Evolutionary conservation across 129 eudicot species (phyloP).

Genomic region (Dittrichia graveolens): DNA sequence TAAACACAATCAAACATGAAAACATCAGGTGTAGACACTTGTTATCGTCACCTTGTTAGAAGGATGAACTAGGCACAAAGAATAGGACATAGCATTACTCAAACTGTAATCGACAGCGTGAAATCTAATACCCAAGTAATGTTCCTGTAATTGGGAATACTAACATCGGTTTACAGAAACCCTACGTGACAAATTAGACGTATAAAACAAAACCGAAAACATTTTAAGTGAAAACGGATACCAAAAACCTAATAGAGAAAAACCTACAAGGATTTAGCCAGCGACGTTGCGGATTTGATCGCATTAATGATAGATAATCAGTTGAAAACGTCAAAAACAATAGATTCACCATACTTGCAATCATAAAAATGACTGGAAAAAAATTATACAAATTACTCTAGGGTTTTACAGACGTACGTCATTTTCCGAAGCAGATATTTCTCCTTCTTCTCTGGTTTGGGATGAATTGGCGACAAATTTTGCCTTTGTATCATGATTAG

Average conservation of each 20-base stretch:
- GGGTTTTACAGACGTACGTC: slow-evolving; percentile 40
- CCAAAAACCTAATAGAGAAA: neutral
- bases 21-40: neutral
- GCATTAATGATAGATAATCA: neutral
- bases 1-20: neutral
- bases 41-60: neutral
- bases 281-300: neutral
- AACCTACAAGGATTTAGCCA: slow-evolving; percentile 14
- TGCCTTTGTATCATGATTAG: slow-evolving; percentile 29
- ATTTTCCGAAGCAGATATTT: slow-evolving; percentile 50
- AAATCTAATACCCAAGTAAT: neutral
- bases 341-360: neutral
- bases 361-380: neutral
- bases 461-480: slow-evolving; percentile 22
- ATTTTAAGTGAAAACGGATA: neutral
- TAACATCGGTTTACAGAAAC: neutral
- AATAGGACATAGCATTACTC: neutral
- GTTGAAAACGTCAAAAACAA: neutral
- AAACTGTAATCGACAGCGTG: slow-evolving; percentile 5
- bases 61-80: neutral
- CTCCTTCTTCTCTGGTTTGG: slow-evolving; percentile 53
- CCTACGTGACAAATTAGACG: neutral
- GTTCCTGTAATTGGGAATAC: neutral
- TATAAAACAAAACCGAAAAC: slow-evolving; percentile 3
- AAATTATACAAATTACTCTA: slow-evolving; percentile 10